These are phyloP conservation scores for Stephania japonica DNA, from an alignment of 164 flowering plant genomes.

Conservation along the genomic window DNA sequence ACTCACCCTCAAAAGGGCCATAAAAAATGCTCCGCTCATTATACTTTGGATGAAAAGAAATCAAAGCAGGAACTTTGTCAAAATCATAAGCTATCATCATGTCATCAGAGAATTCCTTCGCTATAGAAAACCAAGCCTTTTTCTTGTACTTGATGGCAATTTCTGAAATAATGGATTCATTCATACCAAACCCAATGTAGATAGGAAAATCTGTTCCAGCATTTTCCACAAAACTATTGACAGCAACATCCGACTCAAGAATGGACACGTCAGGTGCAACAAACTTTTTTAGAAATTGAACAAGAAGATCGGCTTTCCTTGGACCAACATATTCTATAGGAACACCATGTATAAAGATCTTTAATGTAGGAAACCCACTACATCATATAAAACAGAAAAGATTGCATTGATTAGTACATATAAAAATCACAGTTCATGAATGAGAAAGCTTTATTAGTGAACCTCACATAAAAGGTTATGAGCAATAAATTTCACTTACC, in stretches of 20 bases:
- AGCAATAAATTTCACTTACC: background rate
- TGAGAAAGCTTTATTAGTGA: background rate
- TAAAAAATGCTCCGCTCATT: slow-evolving; percentile 68
- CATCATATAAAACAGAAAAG: slow-evolving; percentile 19
- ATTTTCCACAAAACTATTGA: slow-evolving; percentile 54
- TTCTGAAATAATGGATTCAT: slow-evolving; percentile 51
- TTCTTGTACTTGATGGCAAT: slow-evolving; percentile 73
- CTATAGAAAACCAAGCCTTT: slow-evolving; percentile 95
- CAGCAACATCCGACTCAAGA: slow-evolving; percentile 68
- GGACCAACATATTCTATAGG: slow-evolving; percentile 82
- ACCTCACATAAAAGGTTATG: background rate
- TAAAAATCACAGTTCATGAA: background rate
- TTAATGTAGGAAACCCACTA: slow-evolving; percentile 91
- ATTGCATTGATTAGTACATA: slow-evolving; percentile 3
- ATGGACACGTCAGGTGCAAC: slow-evolving; percentile 85
- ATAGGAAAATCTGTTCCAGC: slow-evolving; percentile 82
- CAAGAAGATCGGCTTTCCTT: slow-evolving; percentile 79
- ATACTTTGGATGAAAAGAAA: slow-evolving; percentile 59
- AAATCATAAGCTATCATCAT: slow-evolving; percentile 69
- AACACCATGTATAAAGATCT: slow-evolving; percentile 75
- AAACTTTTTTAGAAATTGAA: slow-evolving; percentile 73
- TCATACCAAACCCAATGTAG: slow-evolving; percentile 82
- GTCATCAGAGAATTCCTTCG: slow-evolving; percentile 81
- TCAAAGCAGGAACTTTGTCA: slow-evolving; percentile 91
- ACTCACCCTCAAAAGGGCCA: slow-evolving; percentile 97